These are phyloP conservation scores for Eimeria necatrix DNA, from an alignment of 169 alveolate species.

Conservation along the genomic window DNA sequence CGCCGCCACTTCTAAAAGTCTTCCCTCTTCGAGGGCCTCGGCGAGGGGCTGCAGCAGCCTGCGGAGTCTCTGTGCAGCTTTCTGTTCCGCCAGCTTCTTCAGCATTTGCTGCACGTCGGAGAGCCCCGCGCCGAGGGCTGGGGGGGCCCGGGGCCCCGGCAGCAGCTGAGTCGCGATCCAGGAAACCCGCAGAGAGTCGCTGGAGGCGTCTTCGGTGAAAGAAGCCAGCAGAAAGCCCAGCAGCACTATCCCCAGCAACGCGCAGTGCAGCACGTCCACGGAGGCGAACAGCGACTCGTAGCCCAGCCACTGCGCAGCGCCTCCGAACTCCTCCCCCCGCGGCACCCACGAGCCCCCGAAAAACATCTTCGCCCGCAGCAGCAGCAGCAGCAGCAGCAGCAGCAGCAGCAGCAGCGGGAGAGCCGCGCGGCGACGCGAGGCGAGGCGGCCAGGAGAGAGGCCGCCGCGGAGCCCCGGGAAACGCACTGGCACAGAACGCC, in stretches of 20 bases:
- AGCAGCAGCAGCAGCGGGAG: too few species aligned
- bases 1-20: background rate
- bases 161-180: conserved; percentile 78
- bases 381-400: background rate
- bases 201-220: conserved; percentile 68
- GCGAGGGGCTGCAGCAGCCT: background rate
- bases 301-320: conserved; percentile 69
- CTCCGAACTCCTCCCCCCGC: conserved; percentile 61
- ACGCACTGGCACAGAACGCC: too few species aligned
- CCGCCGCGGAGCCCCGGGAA: background rate
- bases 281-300: conserved; percentile 68
- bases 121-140: conserved; percentile 3
- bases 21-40: conserved; percentile 60
- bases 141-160: conserved; percentile 73
- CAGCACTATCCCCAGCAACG: conserved; percentile 32
- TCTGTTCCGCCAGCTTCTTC: conserved; percentile 61
- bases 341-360: conserved; percentile 54
- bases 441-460: too few species aligned
- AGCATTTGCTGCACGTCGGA: conserved; percentile 62
- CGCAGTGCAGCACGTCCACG: conserved; percentile 63
- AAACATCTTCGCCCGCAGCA: background rate
- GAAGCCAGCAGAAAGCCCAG: conserved; percentile 74
- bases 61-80: conserved; percentile 53
- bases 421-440: too few species aligned
- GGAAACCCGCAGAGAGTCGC: conserved; percentile 70